Conservation (phyloP, 2,329 filamentous ascomycete species). For the Arachnomyces sp. region DNA sequence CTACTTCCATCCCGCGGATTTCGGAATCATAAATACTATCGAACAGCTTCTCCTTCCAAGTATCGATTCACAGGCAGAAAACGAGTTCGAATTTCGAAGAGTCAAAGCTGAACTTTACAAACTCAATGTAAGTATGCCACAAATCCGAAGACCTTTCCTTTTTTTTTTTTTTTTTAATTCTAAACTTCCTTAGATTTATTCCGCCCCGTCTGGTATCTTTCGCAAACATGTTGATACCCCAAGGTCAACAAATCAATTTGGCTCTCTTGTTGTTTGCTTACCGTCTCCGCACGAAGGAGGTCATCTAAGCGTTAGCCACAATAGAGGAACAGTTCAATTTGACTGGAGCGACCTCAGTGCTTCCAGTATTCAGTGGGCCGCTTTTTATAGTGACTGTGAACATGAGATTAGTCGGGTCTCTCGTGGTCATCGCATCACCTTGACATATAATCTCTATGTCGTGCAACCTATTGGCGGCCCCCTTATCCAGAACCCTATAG, state of each 20-base stretch:
- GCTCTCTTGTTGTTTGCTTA: constrained; percentile 49
- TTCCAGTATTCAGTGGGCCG: constrained; percentile 26
- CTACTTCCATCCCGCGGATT: constrained; percentile 46
- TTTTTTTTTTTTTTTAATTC: background rate
- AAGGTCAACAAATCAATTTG: constrained; percentile 42
- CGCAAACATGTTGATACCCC: constrained; percentile 49
- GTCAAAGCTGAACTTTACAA: constrained; percentile 51
- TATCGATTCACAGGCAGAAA: constrained; percentile 9
- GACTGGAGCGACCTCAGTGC: constrained; percentile 20
- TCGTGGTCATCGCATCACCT: constrained; percentile 46
- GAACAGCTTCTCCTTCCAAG: constrained; percentile 40
- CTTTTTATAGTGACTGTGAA: constrained; percentile 32
- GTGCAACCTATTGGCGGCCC: constrained; percentile 25
- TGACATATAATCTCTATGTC: constrained; percentile 54
- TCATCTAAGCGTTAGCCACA: constrained; percentile 25
- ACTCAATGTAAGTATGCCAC: constrained; percentile 38
- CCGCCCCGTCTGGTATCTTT: constrained; percentile 45
- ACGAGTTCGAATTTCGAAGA: constrained; percentile 18
- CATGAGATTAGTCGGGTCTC: constrained; percentile 40
- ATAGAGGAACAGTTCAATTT: constrained; percentile 19
- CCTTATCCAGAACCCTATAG: constrained; percentile 9
- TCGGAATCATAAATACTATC: constrained; percentile 47
- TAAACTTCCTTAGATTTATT: constrained; percentile 38
- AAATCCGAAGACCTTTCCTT: background rate
- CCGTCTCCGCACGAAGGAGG: constrained; percentile 29